Conservation (phyloP, 257 asterid genomes). For the Salvia rosmarinus region DNA sequence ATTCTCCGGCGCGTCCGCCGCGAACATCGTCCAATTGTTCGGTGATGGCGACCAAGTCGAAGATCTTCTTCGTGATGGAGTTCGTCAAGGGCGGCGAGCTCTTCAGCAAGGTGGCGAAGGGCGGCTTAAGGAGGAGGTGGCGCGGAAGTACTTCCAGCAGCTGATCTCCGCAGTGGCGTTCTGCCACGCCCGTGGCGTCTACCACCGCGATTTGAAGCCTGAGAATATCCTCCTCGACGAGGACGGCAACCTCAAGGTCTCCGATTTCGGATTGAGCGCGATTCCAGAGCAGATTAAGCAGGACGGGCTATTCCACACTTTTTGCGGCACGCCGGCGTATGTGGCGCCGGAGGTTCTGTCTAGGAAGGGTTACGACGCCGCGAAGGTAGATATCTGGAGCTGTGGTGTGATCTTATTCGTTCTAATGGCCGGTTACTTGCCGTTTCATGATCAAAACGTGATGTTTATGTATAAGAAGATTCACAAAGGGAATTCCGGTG, state of each 20-base stretch:
- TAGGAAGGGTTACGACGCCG: conserved; percentile 85
- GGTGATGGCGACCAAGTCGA: conserved; percentile 93
- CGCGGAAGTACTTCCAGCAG: conserved; percentile 86
- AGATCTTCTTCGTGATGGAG: conserved; percentile 90
- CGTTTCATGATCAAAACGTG: conserved; percentile 82
- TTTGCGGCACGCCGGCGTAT: conserved; percentile 94
- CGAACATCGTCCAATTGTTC: conserved; percentile 81
- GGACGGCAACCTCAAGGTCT: conserved; percentile 82
- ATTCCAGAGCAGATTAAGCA: conserved; percentile 91
- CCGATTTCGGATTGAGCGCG: conserved; percentile 89
- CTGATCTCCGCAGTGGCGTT: conserved; percentile 80
- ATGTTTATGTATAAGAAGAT: conserved; percentile 94
- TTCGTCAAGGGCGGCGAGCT: conserved; percentile 87
- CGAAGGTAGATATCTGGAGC: conserved; percentile 91
- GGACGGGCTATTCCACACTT: conserved; percentile 86
- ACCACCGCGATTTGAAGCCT: conserved; percentile 88
- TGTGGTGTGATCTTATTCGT: conserved; percentile 91
- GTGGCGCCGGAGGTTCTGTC: conserved; percentile 93
- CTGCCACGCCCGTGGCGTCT: conserved; percentile 96
- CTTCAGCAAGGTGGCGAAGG: conserved; percentile 84
- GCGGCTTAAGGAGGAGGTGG: conserved; percentile 79
- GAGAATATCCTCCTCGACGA: conserved; percentile 84
- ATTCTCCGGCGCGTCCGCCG: conserved; percentile 83
- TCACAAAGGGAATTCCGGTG: conserved; percentile 83
- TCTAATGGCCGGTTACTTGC: conserved; percentile 87